Percentiles rank a stretch among this genome's conserved stretches.
phyloP scores from a whole-genome alignment of 2,329 filamentous ascomycete species.

The Rachicladosporium sp. region DNA sequence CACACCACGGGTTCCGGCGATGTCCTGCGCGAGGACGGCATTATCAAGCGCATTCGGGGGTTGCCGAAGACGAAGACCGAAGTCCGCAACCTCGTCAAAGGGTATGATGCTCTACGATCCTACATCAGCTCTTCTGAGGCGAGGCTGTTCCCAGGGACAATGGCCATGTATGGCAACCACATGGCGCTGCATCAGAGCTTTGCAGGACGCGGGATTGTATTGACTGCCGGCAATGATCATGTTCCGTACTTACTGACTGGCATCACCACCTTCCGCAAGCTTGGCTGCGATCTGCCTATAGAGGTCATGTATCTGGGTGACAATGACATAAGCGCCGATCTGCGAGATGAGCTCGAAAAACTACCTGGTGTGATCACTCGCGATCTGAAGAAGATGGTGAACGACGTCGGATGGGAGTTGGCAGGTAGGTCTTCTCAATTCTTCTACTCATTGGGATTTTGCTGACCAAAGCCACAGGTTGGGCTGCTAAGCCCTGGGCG shows the following conservation, averaged over 20 bases:
- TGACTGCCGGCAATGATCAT: slow-evolving; percentile 34
- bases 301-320: slow-evolving; percentile 34
- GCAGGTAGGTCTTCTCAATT: slow-evolving; percentile 9
- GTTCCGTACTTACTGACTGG: slow-evolving; percentile 32
- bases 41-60: slow-evolving; percentile 4
- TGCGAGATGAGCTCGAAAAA: slow-evolving; percentile 29
- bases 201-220: slow-evolving; percentile 32
- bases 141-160: slow-evolving; percentile 29
- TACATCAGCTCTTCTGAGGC: slow-evolving; percentile 28
- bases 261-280: slow-evolving; percentile 26
- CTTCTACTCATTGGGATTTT: background rate
- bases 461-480: slow-evolving; percentile 18
- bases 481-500: slow-evolving; percentile 37
- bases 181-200: slow-evolving; percentile 32
- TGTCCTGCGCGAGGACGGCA: background rate
- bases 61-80: slow-evolving; percentile 1
- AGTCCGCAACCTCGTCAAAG: slow-evolving; percentile 17
- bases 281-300: slow-evolving; percentile 29
- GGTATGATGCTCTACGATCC: slow-evolving; percentile 32
- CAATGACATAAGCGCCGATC: slow-evolving; percentile 31
- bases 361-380: slow-evolving; percentile 33
- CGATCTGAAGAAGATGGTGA: slow-evolving; percentile 33
- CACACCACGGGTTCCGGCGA: background rate
- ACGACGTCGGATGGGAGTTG: slow-evolving; percentile 33
- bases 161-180: slow-evolving; percentile 33